Percentiles rank a stretch among this genome's conserved stretches.
Evolutionary conservation across 805 yeast species (phyloP).

Genomic region (Metschnikowia lochheadii): DNA sequence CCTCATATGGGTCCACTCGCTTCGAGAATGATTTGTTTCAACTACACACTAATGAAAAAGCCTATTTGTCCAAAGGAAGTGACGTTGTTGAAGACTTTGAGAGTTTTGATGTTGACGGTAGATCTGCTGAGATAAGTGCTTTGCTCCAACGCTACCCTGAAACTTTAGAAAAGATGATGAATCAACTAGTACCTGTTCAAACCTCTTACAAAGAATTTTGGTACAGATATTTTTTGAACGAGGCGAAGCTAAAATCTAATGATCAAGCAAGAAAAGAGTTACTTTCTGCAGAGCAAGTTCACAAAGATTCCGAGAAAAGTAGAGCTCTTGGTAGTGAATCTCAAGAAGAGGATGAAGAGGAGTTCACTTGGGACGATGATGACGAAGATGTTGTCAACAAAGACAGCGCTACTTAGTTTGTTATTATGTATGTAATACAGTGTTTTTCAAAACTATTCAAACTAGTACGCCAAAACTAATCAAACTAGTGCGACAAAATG

Average conservation of each 20-base stretch:
- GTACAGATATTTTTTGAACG: constrained; percentile 61
- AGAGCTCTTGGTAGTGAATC: constrained; percentile 26
- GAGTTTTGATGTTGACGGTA: constrained; percentile 40
- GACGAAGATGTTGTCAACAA: constrained; percentile 39
- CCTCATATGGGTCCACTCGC: constrained; percentile 35
- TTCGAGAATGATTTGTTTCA: constrained; percentile 38
- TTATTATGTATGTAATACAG: background rate
- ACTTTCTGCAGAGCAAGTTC: constrained; percentile 32
- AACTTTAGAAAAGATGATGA: constrained; percentile 52
- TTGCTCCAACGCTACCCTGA: constrained; percentile 45
- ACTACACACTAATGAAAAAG: constrained; percentile 32
- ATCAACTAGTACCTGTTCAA: constrained; percentile 61
- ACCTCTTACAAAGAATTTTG: constrained; percentile 64
- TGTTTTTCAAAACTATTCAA: no score
- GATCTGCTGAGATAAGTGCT: constrained; percentile 48
- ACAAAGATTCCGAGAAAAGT: constrained; percentile 9
- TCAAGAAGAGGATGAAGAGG: constrained; percentile 42
- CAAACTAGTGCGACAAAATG: no score
- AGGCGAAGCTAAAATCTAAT: constrained; percentile 49
- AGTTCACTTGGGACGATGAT: constrained; percentile 49
- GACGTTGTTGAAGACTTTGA: constrained; percentile 14
- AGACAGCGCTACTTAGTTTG: background rate
- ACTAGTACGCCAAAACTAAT: no score
- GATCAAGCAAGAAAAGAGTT: constrained; percentile 66
- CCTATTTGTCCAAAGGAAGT: constrained; percentile 15